Evolutionary conservation across 441 rosid genomes (phyloP).

Genomic region (Adansonia gregorii): DNA sequence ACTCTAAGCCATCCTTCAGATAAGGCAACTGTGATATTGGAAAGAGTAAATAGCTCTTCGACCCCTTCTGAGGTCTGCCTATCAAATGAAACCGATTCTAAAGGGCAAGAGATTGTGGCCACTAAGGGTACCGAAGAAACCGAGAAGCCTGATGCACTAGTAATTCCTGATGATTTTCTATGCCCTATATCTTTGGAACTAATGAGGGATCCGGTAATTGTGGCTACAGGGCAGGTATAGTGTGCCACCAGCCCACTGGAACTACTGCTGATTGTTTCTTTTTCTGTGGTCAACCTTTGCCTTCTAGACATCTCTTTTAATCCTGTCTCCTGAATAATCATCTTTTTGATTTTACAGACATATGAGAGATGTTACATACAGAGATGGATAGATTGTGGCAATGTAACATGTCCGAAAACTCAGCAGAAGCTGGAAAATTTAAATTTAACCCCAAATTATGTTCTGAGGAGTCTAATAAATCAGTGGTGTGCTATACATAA

Average conservation of each 20-base stretch:
- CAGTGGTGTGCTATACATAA: slow-evolving; percentile 84
- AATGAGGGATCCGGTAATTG: slow-evolving; percentile 94
- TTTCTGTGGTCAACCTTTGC: slow-evolving; percentile 10
- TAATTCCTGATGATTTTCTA: slow-evolving; percentile 75
- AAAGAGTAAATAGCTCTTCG: slow-evolving; percentile 39
- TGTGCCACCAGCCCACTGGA: slow-evolving; percentile 8
- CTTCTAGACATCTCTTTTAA: background rate
- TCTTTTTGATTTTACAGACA: slow-evolving; percentile 59
- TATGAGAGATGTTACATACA: slow-evolving; percentile 93
- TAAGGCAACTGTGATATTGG: slow-evolving; percentile 30
- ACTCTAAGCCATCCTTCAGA: slow-evolving; percentile 31
- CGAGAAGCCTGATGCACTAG: slow-evolving; percentile 56
- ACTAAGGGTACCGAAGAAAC: slow-evolving; percentile 53
- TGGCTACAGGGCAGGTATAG: slow-evolving; percentile 89
- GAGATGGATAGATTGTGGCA: slow-evolving; percentile 95
- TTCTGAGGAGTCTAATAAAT: slow-evolving; percentile 76
- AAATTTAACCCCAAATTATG: slow-evolving; percentile 85
- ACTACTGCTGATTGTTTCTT: background rate
- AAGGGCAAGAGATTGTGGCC: slow-evolving; percentile 39
- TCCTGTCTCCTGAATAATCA: slow-evolving; percentile 31
- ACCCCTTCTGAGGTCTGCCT: slow-evolving; percentile 39
- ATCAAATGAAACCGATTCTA: slow-evolving; percentile 42
- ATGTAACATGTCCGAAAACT: slow-evolving; percentile 87
- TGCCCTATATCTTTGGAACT: slow-evolving; percentile 89
- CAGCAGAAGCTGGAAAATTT: slow-evolving; percentile 84